These are phyloP conservation scores for Kwoniella europaea DNA, from an alignment of 768 basidiomycete genomes.

Conservation along the genomic window DNA sequence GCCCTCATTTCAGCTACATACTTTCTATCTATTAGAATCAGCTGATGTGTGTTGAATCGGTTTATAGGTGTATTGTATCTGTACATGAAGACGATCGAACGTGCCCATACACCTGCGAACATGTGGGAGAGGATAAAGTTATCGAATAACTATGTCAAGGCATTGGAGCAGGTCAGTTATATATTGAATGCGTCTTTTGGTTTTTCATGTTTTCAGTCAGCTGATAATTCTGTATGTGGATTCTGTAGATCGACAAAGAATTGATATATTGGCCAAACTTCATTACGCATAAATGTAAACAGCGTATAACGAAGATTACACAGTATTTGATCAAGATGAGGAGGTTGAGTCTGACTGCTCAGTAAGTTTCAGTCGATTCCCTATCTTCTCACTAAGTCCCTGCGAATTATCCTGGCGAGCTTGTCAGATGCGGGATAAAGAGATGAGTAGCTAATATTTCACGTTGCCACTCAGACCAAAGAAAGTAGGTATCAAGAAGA, in stretches of 20 bases:
- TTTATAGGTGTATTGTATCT: slow-evolving; percentile 78
- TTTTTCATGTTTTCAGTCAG: neutral
- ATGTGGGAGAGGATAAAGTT: slow-evolving; percentile 98
- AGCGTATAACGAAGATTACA: slow-evolving; percentile 96
- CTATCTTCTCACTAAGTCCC: too few species aligned
- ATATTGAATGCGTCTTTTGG: neutral
- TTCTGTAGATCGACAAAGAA: slow-evolving; percentile 82
- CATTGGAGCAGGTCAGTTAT: slow-evolving; percentile 80
- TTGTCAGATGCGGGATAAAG: too few species aligned
- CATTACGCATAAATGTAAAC: slow-evolving; percentile 97
- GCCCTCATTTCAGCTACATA: too few species aligned
- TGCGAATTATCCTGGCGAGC: too few species aligned
- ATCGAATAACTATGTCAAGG: slow-evolving; percentile 91
- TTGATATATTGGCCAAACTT: slow-evolving; percentile 99
- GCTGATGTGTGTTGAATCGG: neutral
- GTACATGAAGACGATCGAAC: slow-evolving; percentile 96
- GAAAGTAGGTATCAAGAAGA: slow-evolving; percentile 94
- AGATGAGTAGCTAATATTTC: too few species aligned
- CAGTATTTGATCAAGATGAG: slow-evolving; percentile 99
- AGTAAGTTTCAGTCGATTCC: slow-evolving; percentile 67
- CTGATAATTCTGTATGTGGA: neutral
- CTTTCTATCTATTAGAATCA: neutral
- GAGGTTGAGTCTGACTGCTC: slow-evolving; percentile 78
- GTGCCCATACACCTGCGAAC: slow-evolving; percentile 90
- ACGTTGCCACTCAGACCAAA: slow-evolving; percentile 69